phyloP scores from a whole-genome alignment of 306 rosid genomes.

The Purshia tridentata region DNA sequence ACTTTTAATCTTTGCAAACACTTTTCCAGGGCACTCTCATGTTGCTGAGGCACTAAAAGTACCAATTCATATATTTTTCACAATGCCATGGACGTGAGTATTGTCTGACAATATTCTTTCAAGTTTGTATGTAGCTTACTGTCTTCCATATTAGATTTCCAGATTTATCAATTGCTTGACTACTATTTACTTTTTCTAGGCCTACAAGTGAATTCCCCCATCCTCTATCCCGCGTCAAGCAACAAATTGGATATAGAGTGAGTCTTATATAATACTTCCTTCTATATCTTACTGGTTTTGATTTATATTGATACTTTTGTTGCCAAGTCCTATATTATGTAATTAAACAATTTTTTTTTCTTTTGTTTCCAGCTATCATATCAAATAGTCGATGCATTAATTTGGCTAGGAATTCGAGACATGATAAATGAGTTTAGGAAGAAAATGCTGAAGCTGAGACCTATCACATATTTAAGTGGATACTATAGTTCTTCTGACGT shows the following conservation, averaged over 20 bases:
- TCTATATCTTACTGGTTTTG: constrained; percentile 15
- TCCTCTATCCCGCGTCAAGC: constrained; percentile 88
- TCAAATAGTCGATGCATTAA: constrained; percentile 78
- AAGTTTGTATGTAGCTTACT: background rate
- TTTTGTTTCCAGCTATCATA: constrained; percentile 78
- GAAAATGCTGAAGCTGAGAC: constrained; percentile 73
- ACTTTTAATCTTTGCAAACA: constrained; percentile 27
- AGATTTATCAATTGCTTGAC: constrained; percentile 13
- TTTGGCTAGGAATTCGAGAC: constrained; percentile 96
- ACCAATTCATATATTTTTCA: constrained; percentile 85
- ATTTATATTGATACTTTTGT: constrained; percentile 6
- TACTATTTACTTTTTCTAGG: constrained; percentile 39
- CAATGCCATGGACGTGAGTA: constrained; percentile 99
- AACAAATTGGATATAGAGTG: constrained; percentile 67
- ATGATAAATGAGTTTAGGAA: constrained; percentile 81
- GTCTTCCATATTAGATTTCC: background rate
- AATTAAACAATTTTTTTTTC: constrained; percentile 6
- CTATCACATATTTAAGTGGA: constrained; percentile 73
- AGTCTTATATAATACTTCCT: constrained; percentile 28
- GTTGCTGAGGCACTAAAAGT: constrained; percentile 75
- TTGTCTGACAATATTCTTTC: constrained; percentile 27
- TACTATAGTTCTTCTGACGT: constrained; percentile 50
- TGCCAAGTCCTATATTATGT: constrained; percentile 25
- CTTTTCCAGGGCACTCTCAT: constrained; percentile 81
- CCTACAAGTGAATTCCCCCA: constrained; percentile 94